phyloP scores from a whole-genome alignment of 192 early-diverging fungal genomes.

The Jimgerdemannia lactiflua region DNA sequence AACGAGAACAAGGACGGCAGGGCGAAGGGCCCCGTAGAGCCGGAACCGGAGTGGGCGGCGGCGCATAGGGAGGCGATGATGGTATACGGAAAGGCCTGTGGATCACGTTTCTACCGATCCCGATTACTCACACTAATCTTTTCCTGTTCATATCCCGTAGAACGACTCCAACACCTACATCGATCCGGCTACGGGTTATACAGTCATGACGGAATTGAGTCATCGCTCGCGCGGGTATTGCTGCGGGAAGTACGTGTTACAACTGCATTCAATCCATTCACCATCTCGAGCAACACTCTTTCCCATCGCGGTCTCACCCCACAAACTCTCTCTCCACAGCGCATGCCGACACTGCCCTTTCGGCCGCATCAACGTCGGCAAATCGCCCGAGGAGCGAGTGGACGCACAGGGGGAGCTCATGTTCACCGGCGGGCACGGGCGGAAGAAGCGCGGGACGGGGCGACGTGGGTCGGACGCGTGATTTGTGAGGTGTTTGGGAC shows the following conservation, averaged over 20 bases:
- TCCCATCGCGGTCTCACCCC: not conserved
- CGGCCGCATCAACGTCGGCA: constrained; percentile 56
- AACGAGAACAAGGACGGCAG: no score
- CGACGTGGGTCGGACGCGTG: no score
- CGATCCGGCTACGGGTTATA: constrained; percentile 65
- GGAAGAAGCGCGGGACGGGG: no score
- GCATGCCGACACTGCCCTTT: constrained; percentile 66
- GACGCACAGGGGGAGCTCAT: constrained; percentile 15
- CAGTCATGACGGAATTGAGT: constrained; percentile 60
- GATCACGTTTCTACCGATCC: no score
- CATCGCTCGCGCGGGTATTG: constrained; percentile 60
- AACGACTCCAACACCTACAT: constrained; percentile 48
- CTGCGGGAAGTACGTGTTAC: constrained; percentile 47
- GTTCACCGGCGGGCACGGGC: constrained; percentile 1
- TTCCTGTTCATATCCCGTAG: constrained; percentile 11
- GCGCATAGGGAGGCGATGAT: no score
- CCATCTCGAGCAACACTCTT: no score
- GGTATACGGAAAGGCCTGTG: no score
- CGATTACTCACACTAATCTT: no score
- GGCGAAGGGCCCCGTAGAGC: no score
- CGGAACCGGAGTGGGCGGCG: no score
- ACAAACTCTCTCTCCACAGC: not conserved
- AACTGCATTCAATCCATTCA: no score
- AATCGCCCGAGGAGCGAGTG: constrained; percentile 38
- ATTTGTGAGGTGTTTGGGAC: no score